Evolutionary conservation across 2,329 filamentous ascomycete species (phyloP).

Genomic region (Aspergillus nomiae): DNA sequence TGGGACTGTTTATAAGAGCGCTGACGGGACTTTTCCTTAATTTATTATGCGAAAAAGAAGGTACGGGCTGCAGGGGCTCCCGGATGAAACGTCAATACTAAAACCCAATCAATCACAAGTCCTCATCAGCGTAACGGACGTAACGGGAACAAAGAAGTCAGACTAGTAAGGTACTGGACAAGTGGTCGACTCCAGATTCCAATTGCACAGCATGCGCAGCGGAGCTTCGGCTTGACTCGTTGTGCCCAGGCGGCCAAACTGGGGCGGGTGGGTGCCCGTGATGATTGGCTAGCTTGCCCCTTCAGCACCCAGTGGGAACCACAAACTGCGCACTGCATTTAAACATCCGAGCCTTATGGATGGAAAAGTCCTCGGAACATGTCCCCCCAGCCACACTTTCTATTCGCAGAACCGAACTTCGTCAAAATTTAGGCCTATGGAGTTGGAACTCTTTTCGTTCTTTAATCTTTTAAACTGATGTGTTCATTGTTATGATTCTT

Average conservation of each 20-base stretch:
- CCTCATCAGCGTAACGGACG: not conserved
- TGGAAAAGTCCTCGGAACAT: not conserved
- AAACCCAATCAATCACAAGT: conserved; percentile 6
- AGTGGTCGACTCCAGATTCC: conserved; percentile 7
- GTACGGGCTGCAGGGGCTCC: not conserved
- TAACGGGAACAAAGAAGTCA: not conserved
- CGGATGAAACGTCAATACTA: conserved; percentile 8
- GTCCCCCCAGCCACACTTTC: not conserved
- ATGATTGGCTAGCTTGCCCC: not conserved
- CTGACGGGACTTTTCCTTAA: not conserved
- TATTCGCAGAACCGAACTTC: conserved; percentile 2
- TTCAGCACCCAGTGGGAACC: not conserved
- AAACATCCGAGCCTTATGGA: conserved; percentile 12
- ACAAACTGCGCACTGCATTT: not conserved
- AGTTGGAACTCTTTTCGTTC: not conserved
- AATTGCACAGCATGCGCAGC: conserved; percentile 10
- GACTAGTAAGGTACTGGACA: conserved; percentile 4
- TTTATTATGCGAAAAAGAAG: not conserved
- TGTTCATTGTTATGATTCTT: too few species aligned
- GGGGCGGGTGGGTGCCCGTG: conserved; percentile 2
- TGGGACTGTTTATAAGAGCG: not conserved
- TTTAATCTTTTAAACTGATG: not conserved
- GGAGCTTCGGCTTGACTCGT: conserved; percentile 10
- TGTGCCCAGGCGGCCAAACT: conserved; percentile 12
- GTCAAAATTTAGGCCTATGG: not conserved